These are phyloP conservation scores for Hemerocallis citrina DNA, from an alignment of 106 monocot genomes.

Conservation along the genomic window DNA sequence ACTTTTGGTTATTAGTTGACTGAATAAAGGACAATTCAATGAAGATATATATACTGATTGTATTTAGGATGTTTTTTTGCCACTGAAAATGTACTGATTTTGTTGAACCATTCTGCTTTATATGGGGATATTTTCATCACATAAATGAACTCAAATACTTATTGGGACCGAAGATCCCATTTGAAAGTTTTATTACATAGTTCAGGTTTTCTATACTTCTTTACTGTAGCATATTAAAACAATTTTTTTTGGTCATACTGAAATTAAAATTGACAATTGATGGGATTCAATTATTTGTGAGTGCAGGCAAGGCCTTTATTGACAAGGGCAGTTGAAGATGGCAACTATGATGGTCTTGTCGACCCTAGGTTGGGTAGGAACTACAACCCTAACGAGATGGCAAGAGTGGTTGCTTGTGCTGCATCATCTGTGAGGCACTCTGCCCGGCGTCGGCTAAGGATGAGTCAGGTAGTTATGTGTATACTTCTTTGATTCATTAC, in stretches of 20 bases:
- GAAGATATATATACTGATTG: too few species aligned
- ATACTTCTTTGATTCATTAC: too few species aligned
- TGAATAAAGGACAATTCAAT: too few species aligned
- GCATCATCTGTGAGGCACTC: constrained; percentile 33
- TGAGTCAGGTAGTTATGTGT: constrained; percentile 30
- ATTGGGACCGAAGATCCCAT: too few species aligned
- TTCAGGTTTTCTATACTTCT: too few species aligned
- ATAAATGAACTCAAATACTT: too few species aligned
- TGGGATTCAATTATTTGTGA: background rate
- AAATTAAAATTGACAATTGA: too few species aligned
- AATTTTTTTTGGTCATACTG: too few species aligned
- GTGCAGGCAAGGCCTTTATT: constrained; percentile 31
- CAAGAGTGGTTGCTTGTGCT: constrained; percentile 30
- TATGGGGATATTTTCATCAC: background rate
- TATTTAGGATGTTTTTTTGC: too few species aligned
- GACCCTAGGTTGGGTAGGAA: constrained; percentile 19
- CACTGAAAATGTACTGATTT: too few species aligned
- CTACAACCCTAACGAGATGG: constrained; percentile 21
- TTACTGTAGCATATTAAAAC: too few species aligned
- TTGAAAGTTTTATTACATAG: background rate
- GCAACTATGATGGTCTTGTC: constrained; percentile 15
- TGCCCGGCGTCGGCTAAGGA: constrained; percentile 19
- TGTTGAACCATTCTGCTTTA: background rate
- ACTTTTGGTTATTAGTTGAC: too few species aligned
- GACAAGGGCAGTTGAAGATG: constrained; percentile 15